Percentiles rank a stretch among this genome's conserved stretches.
Evolutionary conservation across 495 filamentous ascomycete species (phyloP).

Genomic region (Aspergillus heteromorphus): DNA sequence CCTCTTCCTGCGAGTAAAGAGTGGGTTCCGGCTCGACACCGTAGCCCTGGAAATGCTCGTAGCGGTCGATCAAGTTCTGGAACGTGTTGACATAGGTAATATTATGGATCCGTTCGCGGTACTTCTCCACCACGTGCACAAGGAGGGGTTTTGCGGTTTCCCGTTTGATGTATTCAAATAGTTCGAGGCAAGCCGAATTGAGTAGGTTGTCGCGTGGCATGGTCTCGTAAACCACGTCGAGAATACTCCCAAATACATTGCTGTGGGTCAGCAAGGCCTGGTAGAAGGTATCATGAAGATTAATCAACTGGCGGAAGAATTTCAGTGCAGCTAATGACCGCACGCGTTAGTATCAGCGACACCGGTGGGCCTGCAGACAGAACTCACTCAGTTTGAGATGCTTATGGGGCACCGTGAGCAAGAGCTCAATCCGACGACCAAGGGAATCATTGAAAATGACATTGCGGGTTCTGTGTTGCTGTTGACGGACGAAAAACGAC

Average conservation of each 20-base stretch:
- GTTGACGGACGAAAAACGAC: slow-evolving; percentile 89
- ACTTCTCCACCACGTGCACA: slow-evolving; percentile 80
- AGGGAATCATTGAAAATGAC: slow-evolving; percentile 81
- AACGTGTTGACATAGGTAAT: slow-evolving; percentile 90
- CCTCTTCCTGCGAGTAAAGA: slow-evolving; percentile 45
- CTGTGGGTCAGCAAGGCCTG: slow-evolving; percentile 80
- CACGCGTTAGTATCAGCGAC: slow-evolving; percentile 9
- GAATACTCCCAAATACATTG: slow-evolving; percentile 78
- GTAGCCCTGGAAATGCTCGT: slow-evolving; percentile 76
- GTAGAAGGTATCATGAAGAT: slow-evolving; percentile 88
- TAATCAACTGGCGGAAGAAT: slow-evolving; percentile 86
- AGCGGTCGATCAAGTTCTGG: slow-evolving; percentile 63
- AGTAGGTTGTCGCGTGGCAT: slow-evolving; percentile 96
- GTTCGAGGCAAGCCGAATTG: slow-evolving; percentile 91
- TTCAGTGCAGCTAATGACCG: slow-evolving; percentile 68
- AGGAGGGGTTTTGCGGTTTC: slow-evolving; percentile 80
- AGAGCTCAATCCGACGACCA: slow-evolving; percentile 72
- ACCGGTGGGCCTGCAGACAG: neutral
- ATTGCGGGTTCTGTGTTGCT: slow-evolving; percentile 78
- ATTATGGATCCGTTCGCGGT: slow-evolving; percentile 70
- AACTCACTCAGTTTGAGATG: slow-evolving; percentile 82
- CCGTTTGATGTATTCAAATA: slow-evolving; percentile 86
- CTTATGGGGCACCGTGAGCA: slow-evolving; percentile 83
- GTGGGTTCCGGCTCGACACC: slow-evolving; percentile 52
- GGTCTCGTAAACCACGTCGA: slow-evolving; percentile 81